Conservation (phyloP, 208 protist species). For the Trypanosoma avium region DNA sequence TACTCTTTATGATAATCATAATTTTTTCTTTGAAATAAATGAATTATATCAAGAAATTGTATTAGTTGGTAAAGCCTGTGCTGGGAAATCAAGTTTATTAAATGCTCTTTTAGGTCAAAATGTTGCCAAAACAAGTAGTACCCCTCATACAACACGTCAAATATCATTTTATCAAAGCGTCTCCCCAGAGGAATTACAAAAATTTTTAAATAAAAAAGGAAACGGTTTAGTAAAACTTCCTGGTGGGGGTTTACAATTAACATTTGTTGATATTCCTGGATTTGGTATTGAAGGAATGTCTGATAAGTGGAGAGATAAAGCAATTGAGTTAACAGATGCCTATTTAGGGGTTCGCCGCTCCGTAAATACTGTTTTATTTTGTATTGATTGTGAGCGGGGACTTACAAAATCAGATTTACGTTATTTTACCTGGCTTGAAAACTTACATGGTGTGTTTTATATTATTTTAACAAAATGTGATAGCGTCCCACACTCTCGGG, state of each 20-base stretch:
- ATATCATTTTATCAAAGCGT: constrained; percentile 91
- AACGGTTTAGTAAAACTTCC: constrained; percentile 87
- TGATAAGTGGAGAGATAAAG: constrained; percentile 82
- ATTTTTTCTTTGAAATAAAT: constrained; percentile 92
- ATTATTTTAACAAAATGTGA: constrained; percentile 92
- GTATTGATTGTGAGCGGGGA: constrained; percentile 84
- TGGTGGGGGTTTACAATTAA: constrained; percentile 82
- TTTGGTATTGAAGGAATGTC: constrained; percentile 92
- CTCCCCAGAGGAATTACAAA: constrained; percentile 71
- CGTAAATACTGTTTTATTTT: constrained; percentile 91
- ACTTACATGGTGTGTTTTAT: constrained; percentile 88
- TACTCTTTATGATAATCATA: constrained; percentile 80
- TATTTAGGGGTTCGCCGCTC: constrained; percentile 91
- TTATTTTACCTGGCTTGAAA: constrained; percentile 90
- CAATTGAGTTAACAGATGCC: constrained; percentile 83
- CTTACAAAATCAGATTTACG: constrained; percentile 86
- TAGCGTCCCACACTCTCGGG: constrained; percentile 79
- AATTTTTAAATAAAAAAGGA: constrained; percentile 60
- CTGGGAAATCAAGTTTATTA: constrained; percentile 88
- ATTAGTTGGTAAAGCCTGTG: constrained; percentile 76
- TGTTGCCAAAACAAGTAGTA: constrained; percentile 85
- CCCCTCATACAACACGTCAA: constrained; percentile 79
- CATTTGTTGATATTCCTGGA: constrained; percentile 91
- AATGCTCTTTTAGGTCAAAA: constrained; percentile 81
- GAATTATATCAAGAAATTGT: constrained; percentile 91